Evolutionary conservation across 2,329 filamentous ascomycete genomes (phyloP).

Genomic region (Dryadomyces quercivorus): DNA sequence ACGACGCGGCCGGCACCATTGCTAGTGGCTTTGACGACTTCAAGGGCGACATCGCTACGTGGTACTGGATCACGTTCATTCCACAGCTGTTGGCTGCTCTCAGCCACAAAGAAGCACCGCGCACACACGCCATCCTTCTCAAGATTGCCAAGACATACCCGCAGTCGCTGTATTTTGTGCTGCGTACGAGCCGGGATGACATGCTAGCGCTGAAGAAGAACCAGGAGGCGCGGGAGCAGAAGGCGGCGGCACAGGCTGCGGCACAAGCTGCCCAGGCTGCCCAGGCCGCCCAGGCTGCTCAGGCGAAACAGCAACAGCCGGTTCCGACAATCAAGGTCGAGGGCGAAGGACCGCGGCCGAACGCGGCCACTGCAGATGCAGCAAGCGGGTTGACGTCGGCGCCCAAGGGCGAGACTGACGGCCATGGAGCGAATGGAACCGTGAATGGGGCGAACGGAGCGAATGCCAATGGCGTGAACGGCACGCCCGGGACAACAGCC

Average conservation of each 20-base stretch:
- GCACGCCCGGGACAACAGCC: slow-evolving; percentile 3
- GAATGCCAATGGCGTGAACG: slow-evolving; percentile 19
- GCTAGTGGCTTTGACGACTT: slow-evolving; percentile 85
- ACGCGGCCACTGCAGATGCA: slow-evolving; percentile 36
- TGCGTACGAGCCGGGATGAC: slow-evolving; percentile 87
- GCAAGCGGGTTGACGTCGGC: slow-evolving; percentile 6
- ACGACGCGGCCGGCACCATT: slow-evolving; percentile 74
- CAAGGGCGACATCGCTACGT: slow-evolving; percentile 93
- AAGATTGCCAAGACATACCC: slow-evolving; percentile 95
- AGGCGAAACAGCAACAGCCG: neutral
- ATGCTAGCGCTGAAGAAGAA: slow-evolving; percentile 85
- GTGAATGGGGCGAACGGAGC: neutral
- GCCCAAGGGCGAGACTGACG: neutral
- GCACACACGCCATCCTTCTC: slow-evolving; percentile 73
- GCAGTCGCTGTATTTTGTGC: slow-evolving; percentile 89
- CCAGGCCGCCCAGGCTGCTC: neutral
- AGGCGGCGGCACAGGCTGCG: slow-evolving; percentile 16
- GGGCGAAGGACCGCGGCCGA: slow-evolving; percentile 28
- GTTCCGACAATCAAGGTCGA: neutral
- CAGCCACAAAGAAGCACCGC: slow-evolving; percentile 78
- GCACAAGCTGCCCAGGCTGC: neutral
- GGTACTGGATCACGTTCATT: slow-evolving; percentile 99
- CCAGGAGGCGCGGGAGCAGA: slow-evolving; percentile 62
- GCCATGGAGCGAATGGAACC: neutral
- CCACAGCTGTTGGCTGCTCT: slow-evolving; percentile 88